Base-by-base conservation (phyloP, 768 basidiomycete genomes). In the Termitomyces bulborhizus region DNA sequence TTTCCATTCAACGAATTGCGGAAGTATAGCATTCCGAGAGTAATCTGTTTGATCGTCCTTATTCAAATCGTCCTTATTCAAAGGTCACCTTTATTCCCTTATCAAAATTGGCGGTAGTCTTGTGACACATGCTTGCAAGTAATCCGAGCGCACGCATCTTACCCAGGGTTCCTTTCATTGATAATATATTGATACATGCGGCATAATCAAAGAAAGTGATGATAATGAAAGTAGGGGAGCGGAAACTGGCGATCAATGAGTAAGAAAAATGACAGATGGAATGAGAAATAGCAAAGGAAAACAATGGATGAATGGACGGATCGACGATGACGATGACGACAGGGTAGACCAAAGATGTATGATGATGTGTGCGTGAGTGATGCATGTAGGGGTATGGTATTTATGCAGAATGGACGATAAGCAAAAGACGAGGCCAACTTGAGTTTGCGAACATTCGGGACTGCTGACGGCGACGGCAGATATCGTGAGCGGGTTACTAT, bases 401-500 rank as follows among this genome's bases (percentile, higher is more conserved):
- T 21, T 1, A 26, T 7, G 37, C 15, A 39, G 49, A 9, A 49
- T 49, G 48, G 47, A 37, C 8, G 18, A 36, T 26, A 52, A 52
- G 51, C 31, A 44, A 52, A 31, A 42, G 1, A 43, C 4, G 8
- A n/a, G 13, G 41, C 27, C 31, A 24, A 21, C 11, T 21, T 21
- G 21, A 21, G 21, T 21, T 4, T 16, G 26, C 26, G 15, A 18
- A 24, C 6, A 7, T 21, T 12, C 3, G n/a, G 29, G 4, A 12
- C 34, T 27, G 29, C 11, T 12, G 7, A n/a, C 5, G 15, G 36
- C 36, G 15, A 16, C 36, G 16, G 36, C 40, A 32, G 32, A 42
- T 18, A 43, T 41, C 42, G 51, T 43, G 48, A 44, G 54, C 11
- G 42, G 47, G 51, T 52, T 37, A 55, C 26, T 36, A 9, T 50